Conservation (phyloP, 352 stramenopile genomes). For the Stramenopiles sp. region DNA sequence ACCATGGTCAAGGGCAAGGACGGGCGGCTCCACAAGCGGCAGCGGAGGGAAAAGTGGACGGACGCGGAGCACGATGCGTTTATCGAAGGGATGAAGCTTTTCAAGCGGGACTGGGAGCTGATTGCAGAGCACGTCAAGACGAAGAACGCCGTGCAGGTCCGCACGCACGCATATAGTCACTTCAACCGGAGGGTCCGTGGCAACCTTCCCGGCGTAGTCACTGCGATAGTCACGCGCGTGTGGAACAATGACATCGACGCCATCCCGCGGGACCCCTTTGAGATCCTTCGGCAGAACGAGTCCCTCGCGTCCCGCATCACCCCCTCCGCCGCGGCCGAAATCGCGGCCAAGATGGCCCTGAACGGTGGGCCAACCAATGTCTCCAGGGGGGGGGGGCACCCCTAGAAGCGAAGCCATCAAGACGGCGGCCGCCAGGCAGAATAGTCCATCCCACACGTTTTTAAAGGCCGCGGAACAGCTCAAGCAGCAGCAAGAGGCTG, state of each 20-base stretch:
- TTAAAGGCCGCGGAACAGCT: too few relatives aligned
- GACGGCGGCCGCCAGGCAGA: too few relatives aligned
- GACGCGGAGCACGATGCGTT: neutral
- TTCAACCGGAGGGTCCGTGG: neutral
- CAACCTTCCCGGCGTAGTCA: neutral
- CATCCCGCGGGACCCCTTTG: neutral
- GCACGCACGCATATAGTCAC: neutral
- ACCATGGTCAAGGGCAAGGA: neutral
- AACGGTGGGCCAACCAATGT: too few relatives aligned
- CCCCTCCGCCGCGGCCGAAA: too few relatives aligned
- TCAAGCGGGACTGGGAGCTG: conserved; percentile 24
- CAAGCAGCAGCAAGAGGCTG: too few relatives aligned
- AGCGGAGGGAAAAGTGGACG: neutral
- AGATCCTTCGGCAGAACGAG: neutral
- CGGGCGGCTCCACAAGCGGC: neutral
- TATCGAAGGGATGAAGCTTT: conserved; percentile 6
- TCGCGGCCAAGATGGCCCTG: too few relatives aligned
- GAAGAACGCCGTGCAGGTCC: neutral
- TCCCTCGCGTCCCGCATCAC: neutral
- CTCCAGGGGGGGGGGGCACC: too few relatives aligned
- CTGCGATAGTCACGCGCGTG: neutral
- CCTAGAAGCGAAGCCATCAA: too few relatives aligned
- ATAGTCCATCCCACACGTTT: too few relatives aligned
- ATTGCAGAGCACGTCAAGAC: conserved; percentile 29
- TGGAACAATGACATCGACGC: neutral